A percentile compares a stretch with the other conserved stretches of the same genome.
Evolutionary conservation across 78 protist genomes (phyloP).

Genomic region (Mastigamoeba balamuthi): DNA sequence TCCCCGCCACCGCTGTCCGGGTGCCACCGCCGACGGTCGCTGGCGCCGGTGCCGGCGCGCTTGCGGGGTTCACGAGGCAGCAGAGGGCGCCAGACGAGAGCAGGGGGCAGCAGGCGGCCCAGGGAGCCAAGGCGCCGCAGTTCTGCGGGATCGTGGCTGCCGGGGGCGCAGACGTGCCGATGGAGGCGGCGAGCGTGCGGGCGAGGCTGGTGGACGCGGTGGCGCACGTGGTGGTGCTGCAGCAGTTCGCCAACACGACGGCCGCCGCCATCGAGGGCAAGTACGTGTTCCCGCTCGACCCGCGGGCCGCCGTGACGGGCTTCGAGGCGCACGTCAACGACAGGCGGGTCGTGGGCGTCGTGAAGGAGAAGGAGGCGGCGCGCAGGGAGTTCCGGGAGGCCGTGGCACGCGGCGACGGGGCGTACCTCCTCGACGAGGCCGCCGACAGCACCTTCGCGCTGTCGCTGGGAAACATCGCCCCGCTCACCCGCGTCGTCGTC

Average conservation of each 20-base stretch:
- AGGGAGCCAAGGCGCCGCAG: too few relatives aligned
- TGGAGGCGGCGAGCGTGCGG: constrained; percentile 25
- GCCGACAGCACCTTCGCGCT: constrained; percentile 61
- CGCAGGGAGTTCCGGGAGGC: constrained; percentile 40
- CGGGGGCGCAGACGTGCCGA: neutral
- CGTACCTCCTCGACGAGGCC: constrained; percentile 61
- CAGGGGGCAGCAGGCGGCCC: too few relatives aligned
- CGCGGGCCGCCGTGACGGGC: constrained; percentile 72
- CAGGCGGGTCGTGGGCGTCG: constrained; percentile 51
- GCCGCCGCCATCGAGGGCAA: constrained; percentile 33
- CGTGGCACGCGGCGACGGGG: constrained; percentile 56
- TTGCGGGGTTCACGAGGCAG: too few relatives aligned
- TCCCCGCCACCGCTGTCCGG: too few relatives aligned
- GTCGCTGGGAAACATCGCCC: constrained; percentile 76
- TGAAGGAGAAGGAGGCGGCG: constrained; percentile 80
- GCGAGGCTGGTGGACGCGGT: neutral
- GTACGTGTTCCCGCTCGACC: constrained; percentile 78
- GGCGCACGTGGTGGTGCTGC: constrained; percentile 9
- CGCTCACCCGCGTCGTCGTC: constrained; percentile 24
- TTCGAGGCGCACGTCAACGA: constrained; percentile 71
- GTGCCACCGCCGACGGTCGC: too few relatives aligned
- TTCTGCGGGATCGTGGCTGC: constrained; percentile 17
- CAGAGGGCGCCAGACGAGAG: too few relatives aligned
- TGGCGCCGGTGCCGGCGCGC: too few relatives aligned
- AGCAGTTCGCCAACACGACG: constrained; percentile 43